Percentiles rank a stretch among this genome's conserved stretches.
Conservation (phyloP, 768 basidiomycete genomes). For the Lentinus brumalis region DNA sequence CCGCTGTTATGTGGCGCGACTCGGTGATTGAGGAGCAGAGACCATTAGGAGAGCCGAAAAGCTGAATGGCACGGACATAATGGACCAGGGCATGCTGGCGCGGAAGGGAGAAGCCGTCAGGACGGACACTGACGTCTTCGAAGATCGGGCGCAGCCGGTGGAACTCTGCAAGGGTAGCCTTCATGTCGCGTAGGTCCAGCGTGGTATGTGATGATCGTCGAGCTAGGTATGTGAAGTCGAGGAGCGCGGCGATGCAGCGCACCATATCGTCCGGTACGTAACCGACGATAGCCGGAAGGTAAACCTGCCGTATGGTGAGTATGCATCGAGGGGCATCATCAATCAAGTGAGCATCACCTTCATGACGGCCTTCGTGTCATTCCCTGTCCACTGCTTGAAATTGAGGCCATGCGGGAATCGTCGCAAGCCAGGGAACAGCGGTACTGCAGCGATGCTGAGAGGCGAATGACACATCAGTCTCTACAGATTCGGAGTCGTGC, state of each 20-base stretch:
- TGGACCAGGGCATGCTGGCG: constrained; percentile 20
- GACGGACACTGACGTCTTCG: neutral
- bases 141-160: constrained; percentile 21
- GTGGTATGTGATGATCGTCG: neutral
- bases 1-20: constrained; percentile 26
- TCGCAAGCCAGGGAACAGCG: constrained; percentile 24
- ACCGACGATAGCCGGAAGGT: constrained; percentile 23
- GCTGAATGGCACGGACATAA: constrained; percentile 14
- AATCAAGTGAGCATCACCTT: constrained; percentile 16
- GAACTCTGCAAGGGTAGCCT: constrained; percentile 12
- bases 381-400: constrained; percentile 32
- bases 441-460: neutral
- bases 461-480: no score
- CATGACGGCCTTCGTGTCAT: constrained; percentile 32
- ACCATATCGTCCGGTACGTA: constrained; percentile 20
- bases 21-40: constrained; percentile 31
- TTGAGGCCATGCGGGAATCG: constrained; percentile 25
- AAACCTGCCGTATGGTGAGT: constrained; percentile 17
- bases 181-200: neutral
- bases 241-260: constrained; percentile 11
- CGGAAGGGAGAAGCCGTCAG: constrained; percentile 16
- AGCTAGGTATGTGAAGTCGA: constrained; percentile 30
- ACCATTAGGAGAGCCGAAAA: constrained; percentile 27
- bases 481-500: no score
- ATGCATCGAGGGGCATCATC: neutral